Evolutionary conservation across 768 basidiomycete genomes (phyloP), one percentile per base, ranked within the genome.

Genomic region (Nidularia sp.): DNA sequence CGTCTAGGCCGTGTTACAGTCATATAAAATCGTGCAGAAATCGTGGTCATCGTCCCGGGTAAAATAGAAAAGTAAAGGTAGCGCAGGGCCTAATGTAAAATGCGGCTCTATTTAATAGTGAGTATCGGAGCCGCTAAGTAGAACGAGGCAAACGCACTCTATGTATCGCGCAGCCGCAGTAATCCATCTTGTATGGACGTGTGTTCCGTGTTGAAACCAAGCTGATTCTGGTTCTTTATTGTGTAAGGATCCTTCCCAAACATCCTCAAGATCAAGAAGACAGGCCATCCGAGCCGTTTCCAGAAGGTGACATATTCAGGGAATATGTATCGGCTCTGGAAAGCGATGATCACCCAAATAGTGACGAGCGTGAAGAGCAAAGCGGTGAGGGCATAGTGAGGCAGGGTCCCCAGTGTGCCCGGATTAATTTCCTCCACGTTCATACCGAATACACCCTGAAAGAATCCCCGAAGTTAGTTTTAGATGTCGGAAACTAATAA

Each of bases 261-360:
- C 13, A 51, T 6, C 25, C 49, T 44, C n/a, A 47, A 7, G 34
- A 57, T 10, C 18, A 72, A 57, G 31, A 58, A 46, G 31, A 67
- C 34, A 5, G 75, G 75, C 73, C 73, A 75, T 7, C 55, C 58
- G 0, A 75, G 60, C n/a, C 71, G 66, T 52, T 52, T 60, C 59
- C 61, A 65, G 49, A 73, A 57, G 10, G 59, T 58, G 4, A 66
- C 58, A 1, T 59, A 48, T 0, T 56, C 35, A 5, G 59, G 63
- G 43, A 74, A 72, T 13, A 74, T 60, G 45, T 70, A 63, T 34
- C 69, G 71, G 56, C 70, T 73, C 55, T 84, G 82, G 58, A 81
- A 75, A 5, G 81, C 75, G 34, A 84, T 65, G 33, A 82, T 72
- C 15, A 79, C 58, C 81, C 83, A 86, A n/a, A 75, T 55, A 6